Conservation (phyloP, 2,329 filamentous ascomycete genomes). For the Ceratocystis huliohia region DNA sequence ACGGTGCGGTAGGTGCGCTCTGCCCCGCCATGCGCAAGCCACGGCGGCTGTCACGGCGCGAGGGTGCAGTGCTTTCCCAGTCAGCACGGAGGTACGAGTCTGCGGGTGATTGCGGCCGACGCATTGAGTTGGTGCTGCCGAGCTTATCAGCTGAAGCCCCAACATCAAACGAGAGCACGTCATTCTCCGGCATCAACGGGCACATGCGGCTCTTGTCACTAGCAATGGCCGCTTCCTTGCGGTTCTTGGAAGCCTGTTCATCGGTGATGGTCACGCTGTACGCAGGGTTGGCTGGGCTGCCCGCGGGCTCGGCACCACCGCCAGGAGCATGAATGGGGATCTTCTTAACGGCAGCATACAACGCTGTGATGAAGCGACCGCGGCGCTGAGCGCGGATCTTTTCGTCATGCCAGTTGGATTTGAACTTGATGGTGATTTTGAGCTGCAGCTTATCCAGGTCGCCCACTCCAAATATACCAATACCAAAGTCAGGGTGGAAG, state of each 20-base stretch:
- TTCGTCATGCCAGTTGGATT: slow-evolving; percentile 87
- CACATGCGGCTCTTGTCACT: slow-evolving; percentile 56
- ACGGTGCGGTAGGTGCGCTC: slow-evolving; percentile 26
- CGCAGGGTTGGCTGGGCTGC: slow-evolving; percentile 59
- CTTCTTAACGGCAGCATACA: slow-evolving; percentile 72
- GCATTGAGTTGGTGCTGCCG: not conserved
- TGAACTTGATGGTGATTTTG: slow-evolving; percentile 75
- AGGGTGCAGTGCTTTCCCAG: slow-evolving; percentile 26
- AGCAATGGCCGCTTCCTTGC: slow-evolving; percentile 40
- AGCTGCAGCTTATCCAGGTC: slow-evolving; percentile 82
- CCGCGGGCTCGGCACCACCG: slow-evolving; percentile 50
- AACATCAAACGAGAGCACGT: slow-evolving; percentile 12
- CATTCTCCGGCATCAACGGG: slow-evolving; percentile 31
- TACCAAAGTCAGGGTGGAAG: slow-evolving; percentile 71
- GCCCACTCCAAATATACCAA: slow-evolving; percentile 66
- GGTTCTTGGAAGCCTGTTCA: slow-evolving; percentile 49
- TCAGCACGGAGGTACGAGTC: slow-evolving; percentile 12
- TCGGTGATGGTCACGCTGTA: slow-evolving; percentile 71
- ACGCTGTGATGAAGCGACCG: slow-evolving; percentile 93
- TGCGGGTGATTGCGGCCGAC: slow-evolving; percentile 12
- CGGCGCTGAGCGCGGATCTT: slow-evolving; percentile 64
- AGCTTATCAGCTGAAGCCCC: slow-evolving; percentile 9
- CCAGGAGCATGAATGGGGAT: slow-evolving; percentile 76
- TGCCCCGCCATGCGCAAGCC: slow-evolving; percentile 40
- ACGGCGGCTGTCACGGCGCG: slow-evolving; percentile 32